Evolutionary conservation across 441 rosid genomes (phyloP).

Genomic region (Macaranga tanarius): DNA sequence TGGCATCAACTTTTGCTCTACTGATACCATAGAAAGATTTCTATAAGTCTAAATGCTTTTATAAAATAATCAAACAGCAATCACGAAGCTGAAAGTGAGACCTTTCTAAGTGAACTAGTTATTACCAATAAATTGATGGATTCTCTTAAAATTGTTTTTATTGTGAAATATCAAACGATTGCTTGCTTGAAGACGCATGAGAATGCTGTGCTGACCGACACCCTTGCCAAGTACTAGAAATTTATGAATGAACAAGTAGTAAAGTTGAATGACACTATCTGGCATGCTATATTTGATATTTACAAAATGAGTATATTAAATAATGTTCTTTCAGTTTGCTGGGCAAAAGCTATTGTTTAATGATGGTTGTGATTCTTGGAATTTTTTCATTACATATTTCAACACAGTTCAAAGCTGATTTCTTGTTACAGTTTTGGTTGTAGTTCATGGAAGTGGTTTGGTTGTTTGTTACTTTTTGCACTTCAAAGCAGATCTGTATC

Average conservation of each 20-base stretch:
- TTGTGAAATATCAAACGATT: background rate
- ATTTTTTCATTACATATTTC: slow-evolving; percentile 2
- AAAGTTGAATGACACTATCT: background rate
- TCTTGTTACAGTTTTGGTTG: background rate
- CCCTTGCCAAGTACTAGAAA: slow-evolving; percentile 6
- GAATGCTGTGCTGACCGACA: slow-evolving; percentile 4
- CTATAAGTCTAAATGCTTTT: background rate
- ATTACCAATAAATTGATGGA: background rate
- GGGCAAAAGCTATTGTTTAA: background rate
- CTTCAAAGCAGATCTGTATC: background rate
- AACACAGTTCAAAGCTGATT: background rate
- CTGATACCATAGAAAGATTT: background rate
- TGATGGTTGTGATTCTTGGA: background rate
- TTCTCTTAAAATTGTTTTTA: slow-evolving; percentile 9
- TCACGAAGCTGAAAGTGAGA: background rate
- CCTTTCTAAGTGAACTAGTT: background rate
- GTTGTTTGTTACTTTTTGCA: background rate
- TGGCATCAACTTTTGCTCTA: background rate
- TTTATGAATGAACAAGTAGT: background rate
- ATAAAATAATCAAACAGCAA: background rate
- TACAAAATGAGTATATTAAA: background rate
- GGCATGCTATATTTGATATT: slow-evolving; percentile 1
- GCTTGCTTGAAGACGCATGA: background rate
- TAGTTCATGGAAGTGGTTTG: background rate
- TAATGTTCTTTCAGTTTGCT: slow-evolving; percentile 9